Evolutionary conservation across 768 basidiomycete species (phyloP), one percentile per base, ranked within the genome.

Genomic region (Tricholoma flavovirens): DNA sequence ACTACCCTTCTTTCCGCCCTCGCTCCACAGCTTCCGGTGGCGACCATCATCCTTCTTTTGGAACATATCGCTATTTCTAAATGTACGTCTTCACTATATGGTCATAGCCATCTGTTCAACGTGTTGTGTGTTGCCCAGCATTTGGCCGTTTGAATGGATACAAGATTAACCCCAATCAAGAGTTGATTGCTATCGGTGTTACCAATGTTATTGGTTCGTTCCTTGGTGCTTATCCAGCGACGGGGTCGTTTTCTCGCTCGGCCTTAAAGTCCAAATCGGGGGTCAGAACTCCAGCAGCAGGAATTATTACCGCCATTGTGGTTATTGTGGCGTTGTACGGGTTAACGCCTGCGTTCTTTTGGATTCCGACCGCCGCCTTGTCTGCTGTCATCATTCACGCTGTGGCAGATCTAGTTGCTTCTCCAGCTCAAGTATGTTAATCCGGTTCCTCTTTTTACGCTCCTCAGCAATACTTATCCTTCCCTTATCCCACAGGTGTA

Each of bases 41-140:
- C 91, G 17, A 93, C 90, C 0, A 92, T 96, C 61, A 88, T 96
- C 65, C 78, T 98, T 46, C 77, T 98, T 12, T 76, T 98, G 51
- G 96, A 98, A 70, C 97, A 99, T 73, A 98, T 98, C 57, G 89
- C 95, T 29, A 99, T 99, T 62, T 83, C 90, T n/a, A 96, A 94
- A 72, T 90, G 90, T 88, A 56, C 7, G 61, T 29, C n/a, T 26
- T 55, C 40, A 38, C n/a, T 33, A 32, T 3, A 24, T 40, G 5
- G 6, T 15, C 15, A 42, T 32, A 42, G 45, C 21, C 50, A 3
- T 26, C 45, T 56, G 12, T 40, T 49, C 6, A 35, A 29, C 21
- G 59, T 35, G 43, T 21, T 32, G 22, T 51, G 29, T 14, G 49
- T 36, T 54, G n/a, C 19, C 4, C 62, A 93, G 89, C 93, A 2